Percentiles rank a stretch among this genome's conserved stretches.
Conservation (phyloP, 2,329 filamentous ascomycete species). For the Colletotrichum sp. region DNA sequence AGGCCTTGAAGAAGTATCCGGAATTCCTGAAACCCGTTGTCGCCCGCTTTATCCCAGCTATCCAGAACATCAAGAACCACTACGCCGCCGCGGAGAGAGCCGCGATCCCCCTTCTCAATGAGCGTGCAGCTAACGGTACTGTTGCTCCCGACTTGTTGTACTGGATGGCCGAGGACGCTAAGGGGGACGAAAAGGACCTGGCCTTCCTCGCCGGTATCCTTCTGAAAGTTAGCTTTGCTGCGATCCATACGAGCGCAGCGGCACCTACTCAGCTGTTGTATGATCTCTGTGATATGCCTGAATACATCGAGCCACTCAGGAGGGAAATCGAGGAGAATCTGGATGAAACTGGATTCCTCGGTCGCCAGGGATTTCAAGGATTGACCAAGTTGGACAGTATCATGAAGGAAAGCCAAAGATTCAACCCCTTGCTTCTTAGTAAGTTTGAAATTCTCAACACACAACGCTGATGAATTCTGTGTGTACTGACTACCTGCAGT, state of each 20-base stretch:
- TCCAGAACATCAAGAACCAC: slow-evolving; percentile 29
- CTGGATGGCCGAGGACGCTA: slow-evolving; percentile 25
- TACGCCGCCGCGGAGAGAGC: slow-evolving; percentile 24
- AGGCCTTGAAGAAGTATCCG: slow-evolving; percentile 21
- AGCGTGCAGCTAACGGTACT: slow-evolving; percentile 18
- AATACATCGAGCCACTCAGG: not conserved
- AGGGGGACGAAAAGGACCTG: slow-evolving; percentile 17
- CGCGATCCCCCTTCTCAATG: slow-evolving; percentile 28
- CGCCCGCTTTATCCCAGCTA: slow-evolving; percentile 26
- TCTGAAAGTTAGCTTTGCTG: slow-evolving; percentile 31
- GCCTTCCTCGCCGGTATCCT: slow-evolving; percentile 29
- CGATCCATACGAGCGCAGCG: slow-evolving; percentile 30
- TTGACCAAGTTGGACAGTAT: not conserved
- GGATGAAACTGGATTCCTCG: not conserved
- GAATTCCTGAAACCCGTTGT: slow-evolving; percentile 28
- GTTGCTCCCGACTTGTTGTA: slow-evolving; percentile 24
- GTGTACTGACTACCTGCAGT: not conserved
- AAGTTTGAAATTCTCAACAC: not conserved
- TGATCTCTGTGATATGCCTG: slow-evolving; percentile 24
- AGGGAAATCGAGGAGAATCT: not conserved
- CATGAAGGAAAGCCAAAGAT: not conserved
- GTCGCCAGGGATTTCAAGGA: not conserved
- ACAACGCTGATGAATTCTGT: not conserved
- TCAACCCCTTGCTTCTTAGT: not conserved
- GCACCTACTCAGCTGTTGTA: slow-evolving; percentile 28